A percentile compares a stretch with the other conserved stretches of the same genome.
Conservation (phyloP, 441 rosid species). For the Eutrema salsugineum region DNA sequence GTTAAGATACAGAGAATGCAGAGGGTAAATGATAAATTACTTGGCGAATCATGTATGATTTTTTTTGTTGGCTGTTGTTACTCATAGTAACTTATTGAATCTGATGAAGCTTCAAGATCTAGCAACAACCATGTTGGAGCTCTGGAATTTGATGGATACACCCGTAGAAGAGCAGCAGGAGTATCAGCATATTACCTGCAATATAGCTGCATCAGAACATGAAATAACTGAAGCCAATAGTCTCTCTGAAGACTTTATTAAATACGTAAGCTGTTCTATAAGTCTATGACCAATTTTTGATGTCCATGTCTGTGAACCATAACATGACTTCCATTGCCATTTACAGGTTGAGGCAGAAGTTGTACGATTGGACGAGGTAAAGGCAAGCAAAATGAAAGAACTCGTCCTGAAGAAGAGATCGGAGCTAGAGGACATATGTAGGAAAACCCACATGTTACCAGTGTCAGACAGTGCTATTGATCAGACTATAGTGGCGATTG, state of each 20-base stretch:
- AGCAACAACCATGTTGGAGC: slow-evolving; percentile 84
- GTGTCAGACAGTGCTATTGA: slow-evolving; percentile 63
- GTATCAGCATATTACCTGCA: slow-evolving; percentile 86
- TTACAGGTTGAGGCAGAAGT: slow-evolving; percentile 92
- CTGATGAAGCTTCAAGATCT: slow-evolving; percentile 89
- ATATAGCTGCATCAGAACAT: slow-evolving; percentile 91
- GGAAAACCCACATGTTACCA: slow-evolving; percentile 84
- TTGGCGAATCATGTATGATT: not conserved
- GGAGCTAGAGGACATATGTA: slow-evolving; percentile 88
- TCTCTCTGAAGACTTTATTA: slow-evolving; percentile 78
- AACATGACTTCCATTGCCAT: slow-evolving; percentile 16
- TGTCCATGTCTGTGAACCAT: not conserved
- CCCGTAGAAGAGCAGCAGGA: slow-evolving; percentile 92
- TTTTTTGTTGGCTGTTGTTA: not conserved
- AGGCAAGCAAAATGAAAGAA: slow-evolving; percentile 96
- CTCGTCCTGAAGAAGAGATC: slow-evolving; percentile 89
- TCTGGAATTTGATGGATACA: slow-evolving; percentile 99
- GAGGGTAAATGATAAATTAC: slow-evolving; percentile 25
- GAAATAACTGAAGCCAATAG: slow-evolving; percentile 88
- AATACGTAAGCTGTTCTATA: slow-evolving; percentile 50
- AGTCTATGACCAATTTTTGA: slow-evolving; percentile 3
- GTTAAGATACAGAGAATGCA: slow-evolving; percentile 95
- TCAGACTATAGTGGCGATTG: slow-evolving; percentile 66
- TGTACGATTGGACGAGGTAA: slow-evolving; percentile 77
- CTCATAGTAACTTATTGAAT: slow-evolving; percentile 12